Evolutionary conservation across 148 eudicot genomes (phyloP).

Genomic region (Rhododendron ovatum): DNA sequence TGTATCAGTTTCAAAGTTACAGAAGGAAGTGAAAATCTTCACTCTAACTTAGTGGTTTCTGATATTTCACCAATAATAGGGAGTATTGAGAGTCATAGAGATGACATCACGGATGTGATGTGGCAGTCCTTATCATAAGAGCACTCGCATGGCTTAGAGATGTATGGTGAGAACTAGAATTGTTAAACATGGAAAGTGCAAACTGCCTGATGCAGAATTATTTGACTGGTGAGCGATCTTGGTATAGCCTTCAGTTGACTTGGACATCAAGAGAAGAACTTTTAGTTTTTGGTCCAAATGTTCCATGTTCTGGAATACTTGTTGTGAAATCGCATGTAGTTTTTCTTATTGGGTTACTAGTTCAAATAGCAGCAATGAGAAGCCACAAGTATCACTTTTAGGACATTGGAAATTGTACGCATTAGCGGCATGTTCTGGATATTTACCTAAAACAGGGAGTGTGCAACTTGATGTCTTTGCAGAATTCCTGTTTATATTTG

Average conservation of each 20-base stretch:
- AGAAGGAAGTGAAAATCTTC: not conserved
- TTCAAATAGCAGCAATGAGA: not conserved
- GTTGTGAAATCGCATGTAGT: not conserved
- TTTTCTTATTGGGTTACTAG: not conserved
- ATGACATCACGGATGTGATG: not conserved
- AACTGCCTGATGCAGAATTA: not conserved
- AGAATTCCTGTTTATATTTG: not conserved
- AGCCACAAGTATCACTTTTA: not conserved
- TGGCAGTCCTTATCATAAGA: not conserved
- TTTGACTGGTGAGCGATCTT: not conserved
- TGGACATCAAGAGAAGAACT: not conserved
- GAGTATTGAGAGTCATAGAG: not conserved
- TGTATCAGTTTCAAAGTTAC: not conserved
- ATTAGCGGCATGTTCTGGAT: not conserved
- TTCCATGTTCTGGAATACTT: not conserved
- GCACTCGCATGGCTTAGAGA: not conserved
- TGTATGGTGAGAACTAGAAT: not conserved
- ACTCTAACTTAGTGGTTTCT: not conserved
- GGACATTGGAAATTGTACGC: not conserved
- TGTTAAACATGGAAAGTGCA: not conserved
- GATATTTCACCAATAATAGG: not conserved
- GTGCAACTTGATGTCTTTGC: not conserved
- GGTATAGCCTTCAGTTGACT: not conserved
- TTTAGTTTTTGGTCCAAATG: not conserved
- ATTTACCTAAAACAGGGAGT: not conserved